Conservation (phyloP, 1,284 basidiomycete genomes). For the Ustilago tritici region DNA sequence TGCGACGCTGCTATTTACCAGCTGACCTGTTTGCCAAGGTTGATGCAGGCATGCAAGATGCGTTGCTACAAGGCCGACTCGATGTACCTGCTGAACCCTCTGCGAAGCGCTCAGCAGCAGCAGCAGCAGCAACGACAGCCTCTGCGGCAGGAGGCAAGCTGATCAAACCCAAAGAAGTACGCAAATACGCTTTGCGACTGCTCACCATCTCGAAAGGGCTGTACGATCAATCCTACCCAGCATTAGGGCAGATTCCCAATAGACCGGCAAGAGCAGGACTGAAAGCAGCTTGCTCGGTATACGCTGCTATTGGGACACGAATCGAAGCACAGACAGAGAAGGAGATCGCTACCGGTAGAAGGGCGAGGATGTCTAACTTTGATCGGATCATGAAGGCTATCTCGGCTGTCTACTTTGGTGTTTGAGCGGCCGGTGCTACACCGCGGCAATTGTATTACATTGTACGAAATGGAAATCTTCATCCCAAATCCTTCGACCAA, state of each 20-base stretch:
- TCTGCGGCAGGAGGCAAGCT: not conserved
- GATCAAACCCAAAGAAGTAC: constrained; percentile 32
- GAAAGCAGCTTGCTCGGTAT: constrained; percentile 59
- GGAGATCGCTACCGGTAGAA: constrained; percentile 27
- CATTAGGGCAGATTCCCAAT: constrained; percentile 49
- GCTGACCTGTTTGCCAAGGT: constrained; percentile 31
- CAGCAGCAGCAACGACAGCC: not conserved
- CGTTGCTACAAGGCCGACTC: constrained; percentile 19
- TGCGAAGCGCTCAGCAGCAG: not conserved
- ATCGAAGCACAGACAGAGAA: constrained; percentile 37
- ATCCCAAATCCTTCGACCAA: not conserved
- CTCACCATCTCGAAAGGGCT: constrained; percentile 44
- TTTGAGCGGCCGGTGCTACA: constrained; percentile 3
- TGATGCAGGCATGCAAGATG: constrained; percentile 27
- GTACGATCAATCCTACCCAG: constrained; percentile 46
- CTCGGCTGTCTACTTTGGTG: constrained; percentile 43
- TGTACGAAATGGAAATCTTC: not conserved
- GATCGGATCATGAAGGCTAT: constrained; percentile 33
- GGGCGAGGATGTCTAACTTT: constrained; percentile 42
- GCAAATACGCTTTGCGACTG: constrained; percentile 41
- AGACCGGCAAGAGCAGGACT: constrained; percentile 53
- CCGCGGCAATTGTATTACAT: not conserved
- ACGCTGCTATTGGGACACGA: constrained; percentile 49
- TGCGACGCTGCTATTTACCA: constrained; percentile 60
- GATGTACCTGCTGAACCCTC: constrained; percentile 3